Evolutionary conservation across 2,329 filamentous ascomycete genomes (phyloP).

Genomic region (Teratosphaeria epicoccoides): DNA sequence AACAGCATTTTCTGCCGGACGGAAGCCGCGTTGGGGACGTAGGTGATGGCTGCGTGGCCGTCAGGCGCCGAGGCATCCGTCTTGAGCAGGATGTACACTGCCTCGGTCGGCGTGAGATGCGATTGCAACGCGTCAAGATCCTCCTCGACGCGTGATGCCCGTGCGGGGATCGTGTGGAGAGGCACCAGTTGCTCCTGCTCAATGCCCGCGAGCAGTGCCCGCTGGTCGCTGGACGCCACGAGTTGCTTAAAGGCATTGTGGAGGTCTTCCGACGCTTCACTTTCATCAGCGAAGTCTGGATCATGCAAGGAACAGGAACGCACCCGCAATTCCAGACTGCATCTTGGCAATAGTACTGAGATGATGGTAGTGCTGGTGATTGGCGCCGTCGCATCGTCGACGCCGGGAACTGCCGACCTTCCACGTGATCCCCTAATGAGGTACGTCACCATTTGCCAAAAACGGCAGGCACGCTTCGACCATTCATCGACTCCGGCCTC

Average conservation of each 20-base stretch:
- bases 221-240: conserved; percentile 49
- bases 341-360: conserved; percentile 42
- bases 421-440: not conserved
- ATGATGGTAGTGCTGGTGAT: too few species aligned
- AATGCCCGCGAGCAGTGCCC: conserved; percentile 64
- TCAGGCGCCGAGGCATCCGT: conserved; percentile 42
- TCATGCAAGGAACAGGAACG: not conserved
- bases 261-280: conserved; percentile 64
- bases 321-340: conserved; percentile 73
- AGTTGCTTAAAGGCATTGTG: conserved; percentile 61
- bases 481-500: too few species aligned
- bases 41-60: conserved; percentile 59
- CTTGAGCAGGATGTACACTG: conserved; percentile 66
- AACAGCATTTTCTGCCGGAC: conserved; percentile 84
- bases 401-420: not conserved
- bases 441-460: not conserved
- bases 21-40: conserved; percentile 66
- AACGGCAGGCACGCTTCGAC: not conserved
- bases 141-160: conserved; percentile 43
- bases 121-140: conserved; percentile 54
- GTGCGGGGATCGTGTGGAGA: conserved; percentile 43
- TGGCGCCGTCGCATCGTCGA: not conserved
- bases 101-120: conserved; percentile 54
- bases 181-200: conserved; percentile 57
- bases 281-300: not conserved